phyloP scores from a whole-genome alignment of 2,329 filamentous ascomycete genomes.

The Epichloe bromicola region DNA sequence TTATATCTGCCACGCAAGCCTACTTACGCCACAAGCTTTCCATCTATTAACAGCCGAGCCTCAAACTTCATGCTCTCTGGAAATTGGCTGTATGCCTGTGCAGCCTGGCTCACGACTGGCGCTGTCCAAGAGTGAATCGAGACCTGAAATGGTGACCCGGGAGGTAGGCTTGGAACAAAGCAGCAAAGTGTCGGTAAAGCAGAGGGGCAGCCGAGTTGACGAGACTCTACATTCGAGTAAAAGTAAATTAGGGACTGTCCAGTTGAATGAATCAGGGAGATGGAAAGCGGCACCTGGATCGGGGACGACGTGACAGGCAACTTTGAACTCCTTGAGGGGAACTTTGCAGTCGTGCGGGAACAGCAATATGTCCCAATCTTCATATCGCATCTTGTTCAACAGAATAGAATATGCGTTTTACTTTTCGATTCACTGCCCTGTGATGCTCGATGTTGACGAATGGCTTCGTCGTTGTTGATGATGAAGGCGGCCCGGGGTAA shows the following conservation, averaged over 20 bases:
- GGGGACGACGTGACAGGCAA: constrained; percentile 57
- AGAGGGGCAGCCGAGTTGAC: constrained; percentile 33
- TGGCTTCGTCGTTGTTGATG: not conserved
- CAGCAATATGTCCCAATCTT: constrained; percentile 75
- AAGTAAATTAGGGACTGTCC: not conserved
- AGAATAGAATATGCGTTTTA: not conserved
- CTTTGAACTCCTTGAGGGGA: constrained; percentile 73
- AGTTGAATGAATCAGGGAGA: not conserved
- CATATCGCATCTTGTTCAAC: constrained; percentile 56
- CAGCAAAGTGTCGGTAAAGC: constrained; percentile 55
- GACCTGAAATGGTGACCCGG: constrained; percentile 50
- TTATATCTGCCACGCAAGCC: not conserved
- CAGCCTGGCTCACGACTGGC: constrained; percentile 44
- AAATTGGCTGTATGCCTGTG: constrained; percentile 41
- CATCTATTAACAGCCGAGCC: constrained; percentile 56
- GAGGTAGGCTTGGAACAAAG: constrained; percentile 53
- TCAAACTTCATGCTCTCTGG: constrained; percentile 48
- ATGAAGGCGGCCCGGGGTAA: not conserved
- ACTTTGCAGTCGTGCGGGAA: constrained; percentile 55
- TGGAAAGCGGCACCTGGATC: constrained; percentile 25
- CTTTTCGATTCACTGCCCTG: not conserved
- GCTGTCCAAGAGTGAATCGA: constrained; percentile 64
- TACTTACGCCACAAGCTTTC: constrained; percentile 43
- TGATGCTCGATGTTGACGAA: not conserved
- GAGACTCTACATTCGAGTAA: constrained; percentile 29